Evolutionary conservation across 208 protist genomes (phyloP), one percentile per base, ranked within the genome.

Genomic region (Angomonas desouzai): DNA sequence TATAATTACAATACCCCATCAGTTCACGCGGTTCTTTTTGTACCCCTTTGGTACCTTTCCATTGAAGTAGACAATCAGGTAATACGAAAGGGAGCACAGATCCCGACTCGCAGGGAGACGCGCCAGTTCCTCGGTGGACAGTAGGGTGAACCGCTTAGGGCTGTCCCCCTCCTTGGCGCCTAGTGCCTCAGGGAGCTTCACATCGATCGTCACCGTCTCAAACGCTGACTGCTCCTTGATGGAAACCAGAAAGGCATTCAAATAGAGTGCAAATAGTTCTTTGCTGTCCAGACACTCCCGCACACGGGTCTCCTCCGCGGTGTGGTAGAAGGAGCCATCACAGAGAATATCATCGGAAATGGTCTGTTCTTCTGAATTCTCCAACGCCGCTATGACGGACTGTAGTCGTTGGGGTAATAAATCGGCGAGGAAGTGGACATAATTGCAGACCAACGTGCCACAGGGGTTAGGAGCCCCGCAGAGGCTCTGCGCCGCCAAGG

Each of bases 1-100:
- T 6, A 40, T 40, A 40, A 13, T 13, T 6, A 16, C 4, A 53
- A 53, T 43, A 13, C 62, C 2, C 11, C 36, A n/a, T 80, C 62
- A 93, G 65, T 93, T 93, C 47, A 83, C 74, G 29, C 86, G 82
- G 49, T 76, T 73, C 63, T 93, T 93, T 57, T 85, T 89, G 61
- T 72, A 71, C 0, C 23, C 53, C 2, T 71, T 65, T 3, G 80
- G 83, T 3, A 72, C 68, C 33, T 71, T 72, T 1, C 86, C 86
- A 34, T 88, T 83, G 0, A 87, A 55, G 30, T 79, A 84, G 4
- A 72, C 68, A 11, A 88, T 59, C 22, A 90, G 71, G 28, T 60
- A 51, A 55, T 68, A 55, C 0, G 77, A 74, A 10, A 64, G 48
- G 55, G 68, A 70, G 59, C 86, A 92, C n/a, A 85, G 1, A 36